Base-by-base conservation (phyloP, 2,329 filamentous ascomycete species). In the Claviceps maximensis region DNA sequence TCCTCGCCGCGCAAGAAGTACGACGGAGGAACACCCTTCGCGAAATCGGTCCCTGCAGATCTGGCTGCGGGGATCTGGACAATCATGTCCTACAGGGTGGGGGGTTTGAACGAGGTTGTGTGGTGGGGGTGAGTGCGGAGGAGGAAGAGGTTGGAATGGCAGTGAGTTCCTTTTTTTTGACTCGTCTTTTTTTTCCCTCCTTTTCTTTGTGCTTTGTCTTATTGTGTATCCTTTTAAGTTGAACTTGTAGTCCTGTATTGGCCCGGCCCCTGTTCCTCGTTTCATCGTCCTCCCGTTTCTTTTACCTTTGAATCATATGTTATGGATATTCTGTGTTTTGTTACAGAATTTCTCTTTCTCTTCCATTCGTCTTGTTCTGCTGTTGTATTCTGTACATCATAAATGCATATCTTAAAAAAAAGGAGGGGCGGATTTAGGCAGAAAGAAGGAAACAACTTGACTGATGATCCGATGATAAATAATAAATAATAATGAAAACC, bases 81-180 rank as follows among this genome's bases (percentile, higher is more conserved):
- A 62, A 68, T 2, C 61, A 72, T 31, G 67, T 76, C 6, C 63
- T 81, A 5, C 53, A 71, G 6, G 68, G 74, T 2, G 76, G 76
- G 2, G 76, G 76, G 0, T 65, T 79, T 12, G 71, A 75, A 61
- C 63, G 73, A n/a, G 78, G 77, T 0, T 65, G 64, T 21, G 70
- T 82, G 0, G 72, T 79, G 1, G 79, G 78, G 1, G 52, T 81
- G 52, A 82, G 77, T 53, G 67, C 74, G 0, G 77, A 79, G 62
- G 72, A 74, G 21, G 73, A 72, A 42, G 68, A 67, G n/a, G 62
- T 77, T 54, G 76, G 73, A 1, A 54, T 77, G 27, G 55, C 70
- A 62, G 75, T 79, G 25, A 53, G 62, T 71, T 65, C 36, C 38
- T 47, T 21, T 19, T 49, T 2, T 48, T 10, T n/a, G n/a, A n/a